Conservation (phyloP, 116 monocot species). For the Iris pallida region DNA sequence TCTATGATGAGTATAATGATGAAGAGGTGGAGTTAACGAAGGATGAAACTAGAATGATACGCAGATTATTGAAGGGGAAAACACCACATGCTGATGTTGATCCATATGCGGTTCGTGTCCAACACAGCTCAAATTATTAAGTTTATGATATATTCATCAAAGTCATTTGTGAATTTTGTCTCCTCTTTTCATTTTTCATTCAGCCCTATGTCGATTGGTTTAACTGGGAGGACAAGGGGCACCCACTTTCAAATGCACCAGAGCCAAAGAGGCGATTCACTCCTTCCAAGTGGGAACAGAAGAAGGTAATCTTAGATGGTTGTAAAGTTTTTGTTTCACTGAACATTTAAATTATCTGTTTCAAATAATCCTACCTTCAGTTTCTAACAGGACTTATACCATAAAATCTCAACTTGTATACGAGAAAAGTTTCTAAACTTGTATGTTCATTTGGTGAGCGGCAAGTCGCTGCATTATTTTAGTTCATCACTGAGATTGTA, state of each 20-base stretch:
- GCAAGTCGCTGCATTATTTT: too few relatives aligned
- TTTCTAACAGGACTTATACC: too few relatives aligned
- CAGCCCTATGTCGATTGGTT: conserved; percentile 99
- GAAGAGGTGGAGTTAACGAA: conserved; percentile 90
- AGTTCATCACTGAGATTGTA: too few relatives aligned
- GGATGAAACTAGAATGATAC: conserved; percentile 60
- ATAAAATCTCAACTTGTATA: too few relatives aligned
- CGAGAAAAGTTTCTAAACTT: too few relatives aligned
- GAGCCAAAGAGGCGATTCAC: conserved; percentile 97
- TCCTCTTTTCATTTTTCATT: conserved; percentile 1
- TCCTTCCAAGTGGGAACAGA: conserved; percentile 96
- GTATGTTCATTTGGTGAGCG: too few relatives aligned
- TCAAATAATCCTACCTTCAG: too few relatives aligned
- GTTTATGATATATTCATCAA: not conserved
- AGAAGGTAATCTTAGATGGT: conserved; percentile 46
- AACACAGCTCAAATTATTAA: not conserved
- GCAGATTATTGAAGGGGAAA: conserved; percentile 59
- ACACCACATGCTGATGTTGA: conserved; percentile 82
- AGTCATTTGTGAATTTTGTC: not conserved
- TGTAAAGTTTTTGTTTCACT: not conserved
- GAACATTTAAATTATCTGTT: too few relatives aligned
- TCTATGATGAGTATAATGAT: conserved; percentile 95
- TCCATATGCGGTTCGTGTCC: conserved; percentile 78
- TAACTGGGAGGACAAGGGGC: conserved; percentile 73
- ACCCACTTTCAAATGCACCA: conserved; percentile 91